These are phyloP conservation scores for Ogataea dorogensis DNA, from an alignment of 805 yeast genomes.

Conservation along the genomic window DNA sequence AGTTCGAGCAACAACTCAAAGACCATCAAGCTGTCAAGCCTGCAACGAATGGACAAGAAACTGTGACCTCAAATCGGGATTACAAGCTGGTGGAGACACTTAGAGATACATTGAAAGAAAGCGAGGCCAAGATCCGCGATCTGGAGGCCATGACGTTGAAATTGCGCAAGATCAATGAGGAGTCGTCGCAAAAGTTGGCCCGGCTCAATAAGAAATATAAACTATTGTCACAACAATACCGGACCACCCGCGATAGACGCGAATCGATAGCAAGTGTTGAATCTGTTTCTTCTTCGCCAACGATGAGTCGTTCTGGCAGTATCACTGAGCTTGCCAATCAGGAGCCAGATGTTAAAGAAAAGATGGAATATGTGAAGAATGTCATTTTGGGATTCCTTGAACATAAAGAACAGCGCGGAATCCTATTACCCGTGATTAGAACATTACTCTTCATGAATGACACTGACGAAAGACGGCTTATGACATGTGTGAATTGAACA, in stretches of 20 bases:
- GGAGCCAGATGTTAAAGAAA: conserved; percentile 37
- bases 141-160: conserved; percentile 50
- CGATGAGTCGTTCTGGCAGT: conserved; percentile 23
- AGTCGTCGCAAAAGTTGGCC: conserved; percentile 63
- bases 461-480: conserved; percentile 72
- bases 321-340: conserved; percentile 9
- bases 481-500: conserved; percentile 39
- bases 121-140: conserved; percentile 53
- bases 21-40: conserved; percentile 3
- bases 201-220: conserved; percentile 71
- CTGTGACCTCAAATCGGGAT: conserved; percentile 7
- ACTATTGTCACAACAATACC: conserved; percentile 56
- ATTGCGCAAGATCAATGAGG: conserved; percentile 64
- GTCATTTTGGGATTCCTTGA: conserved; percentile 89
- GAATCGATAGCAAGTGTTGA: conserved; percentile 22
- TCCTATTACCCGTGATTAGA: conserved; percentile 80
- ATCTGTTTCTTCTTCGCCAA: conserved; percentile 22
- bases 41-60: neutral
- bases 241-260: conserved; percentile 33
- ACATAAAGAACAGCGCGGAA: conserved; percentile 86
- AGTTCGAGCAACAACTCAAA: conserved; percentile 4
- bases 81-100: conserved; percentile 39
- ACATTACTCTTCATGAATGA: conserved; percentile 66
- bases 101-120: conserved; percentile 49
- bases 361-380: conserved; percentile 79